A percentile compares a stretch with the other conserved stretches of the same genome.
phyloP scores from a whole-genome alignment of 306 rosid species.

The Malus sylvestris region DNA sequence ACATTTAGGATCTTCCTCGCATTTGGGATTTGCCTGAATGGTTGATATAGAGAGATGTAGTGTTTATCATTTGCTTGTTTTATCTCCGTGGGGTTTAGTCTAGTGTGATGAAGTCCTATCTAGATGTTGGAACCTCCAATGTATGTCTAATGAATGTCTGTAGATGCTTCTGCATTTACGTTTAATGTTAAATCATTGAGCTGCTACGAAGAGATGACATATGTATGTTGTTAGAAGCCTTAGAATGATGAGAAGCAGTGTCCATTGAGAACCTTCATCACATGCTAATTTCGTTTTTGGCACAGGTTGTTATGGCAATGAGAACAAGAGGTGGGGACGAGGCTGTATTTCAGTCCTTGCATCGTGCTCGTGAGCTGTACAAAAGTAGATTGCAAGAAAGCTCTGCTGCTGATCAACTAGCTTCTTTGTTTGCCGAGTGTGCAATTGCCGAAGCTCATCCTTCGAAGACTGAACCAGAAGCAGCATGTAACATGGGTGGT shows the following conservation, averaged over 20 bases:
- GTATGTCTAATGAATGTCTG: neutral
- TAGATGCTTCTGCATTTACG: neutral
- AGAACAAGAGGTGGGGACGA: slow-evolving; percentile 80
- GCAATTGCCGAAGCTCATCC: slow-evolving; percentile 91
- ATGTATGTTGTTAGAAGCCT: neutral
- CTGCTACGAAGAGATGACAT: neutral
- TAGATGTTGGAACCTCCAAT: neutral
- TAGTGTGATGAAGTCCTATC: neutral
- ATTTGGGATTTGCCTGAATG: neutral
- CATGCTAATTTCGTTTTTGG: slow-evolving; percentile 12
- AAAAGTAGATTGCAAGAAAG: slow-evolving; percentile 61
- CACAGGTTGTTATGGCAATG: slow-evolving; percentile 71
- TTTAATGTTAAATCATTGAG: neutral
- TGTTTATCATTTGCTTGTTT: neutral
- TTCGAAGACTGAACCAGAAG: slow-evolving; percentile 23
- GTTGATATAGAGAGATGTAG: neutral
- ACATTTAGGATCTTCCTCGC: neutral
- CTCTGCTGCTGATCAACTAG: slow-evolving; percentile 70
- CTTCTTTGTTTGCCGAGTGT: slow-evolving; percentile 93
- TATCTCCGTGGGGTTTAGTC: neutral
- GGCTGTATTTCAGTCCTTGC: slow-evolving; percentile 67
- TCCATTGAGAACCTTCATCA: neutral
- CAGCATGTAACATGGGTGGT: slow-evolving; percentile 7
- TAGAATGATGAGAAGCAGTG: neutral
- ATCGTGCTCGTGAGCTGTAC: slow-evolving; percentile 80